Conservation (phyloP, 2,329 filamentous ascomycete genomes). For the Aureobasidium sp. region DNA sequence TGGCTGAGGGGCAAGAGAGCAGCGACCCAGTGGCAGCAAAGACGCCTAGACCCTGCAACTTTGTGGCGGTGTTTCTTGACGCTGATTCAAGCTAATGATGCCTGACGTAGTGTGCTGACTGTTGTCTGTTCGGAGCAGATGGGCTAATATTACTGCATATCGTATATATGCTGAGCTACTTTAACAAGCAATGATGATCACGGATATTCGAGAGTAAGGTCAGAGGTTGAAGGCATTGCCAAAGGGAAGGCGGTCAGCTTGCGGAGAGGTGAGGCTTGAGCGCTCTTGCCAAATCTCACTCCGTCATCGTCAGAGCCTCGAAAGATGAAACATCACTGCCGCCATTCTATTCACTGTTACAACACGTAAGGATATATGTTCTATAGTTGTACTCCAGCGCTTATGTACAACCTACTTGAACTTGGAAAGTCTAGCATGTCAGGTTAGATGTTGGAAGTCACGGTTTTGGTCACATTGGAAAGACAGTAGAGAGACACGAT, state of each 20-base stretch:
- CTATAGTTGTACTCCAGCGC: background rate
- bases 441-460: too few relatives aligned
- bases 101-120: conserved; percentile 17
- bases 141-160: background rate
- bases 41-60: conserved; percentile 20
- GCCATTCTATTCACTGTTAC: background rate
- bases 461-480: too few relatives aligned
- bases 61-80: conserved; percentile 18
- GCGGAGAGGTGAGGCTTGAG: conserved; percentile 6
- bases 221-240: background rate
- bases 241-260: conserved; percentile 17
- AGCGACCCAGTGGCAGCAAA: conserved; percentile 7
- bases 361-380: background rate
- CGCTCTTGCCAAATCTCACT: conserved; percentile 6
- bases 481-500: background rate
- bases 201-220: background rate
- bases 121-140: background rate
- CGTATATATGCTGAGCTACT: background rate
- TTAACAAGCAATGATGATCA: background rate
- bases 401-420: too few relatives aligned
- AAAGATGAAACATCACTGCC: conserved; percentile 2
- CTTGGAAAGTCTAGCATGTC: too few relatives aligned
- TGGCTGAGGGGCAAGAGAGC: conserved; percentile 19
- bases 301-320: conserved; percentile 8
- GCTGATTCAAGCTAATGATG: conserved; percentile 20